These are phyloP conservation scores for Clarireedia homoeocarpa DNA, from an alignment of 2,329 filamentous ascomycete species.

Conservation along the genomic window DNA sequence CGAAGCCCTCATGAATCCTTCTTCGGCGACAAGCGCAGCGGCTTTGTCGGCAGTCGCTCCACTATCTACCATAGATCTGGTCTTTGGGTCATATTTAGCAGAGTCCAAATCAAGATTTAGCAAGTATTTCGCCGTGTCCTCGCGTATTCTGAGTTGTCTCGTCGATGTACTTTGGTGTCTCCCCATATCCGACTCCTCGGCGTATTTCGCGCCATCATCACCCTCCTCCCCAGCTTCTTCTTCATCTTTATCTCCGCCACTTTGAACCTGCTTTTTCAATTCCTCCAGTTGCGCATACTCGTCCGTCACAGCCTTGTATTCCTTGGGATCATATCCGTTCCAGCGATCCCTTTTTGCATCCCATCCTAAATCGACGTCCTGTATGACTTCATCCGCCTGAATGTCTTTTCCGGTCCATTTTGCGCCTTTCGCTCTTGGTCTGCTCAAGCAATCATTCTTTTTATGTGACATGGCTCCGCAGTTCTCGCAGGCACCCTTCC, in stretches of 20 bases:
- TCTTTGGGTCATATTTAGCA: constrained; percentile 96
- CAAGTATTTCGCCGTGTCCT: constrained; percentile 96
- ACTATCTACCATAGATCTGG: constrained; percentile 78
- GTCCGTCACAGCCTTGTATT: constrained; percentile 81
- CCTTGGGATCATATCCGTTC: constrained; percentile 91
- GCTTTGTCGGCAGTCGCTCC: constrained; percentile 75
- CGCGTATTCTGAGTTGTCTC: constrained; percentile 80
- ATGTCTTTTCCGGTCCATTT: constrained; percentile 92
- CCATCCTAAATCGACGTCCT: constrained; percentile 84
- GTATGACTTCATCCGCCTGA: constrained; percentile 79
- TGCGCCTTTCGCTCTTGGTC: constrained; percentile 82
- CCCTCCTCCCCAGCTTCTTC: constrained; percentile 45
- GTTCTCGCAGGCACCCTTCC: constrained; percentile 97
- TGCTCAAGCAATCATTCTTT: constrained; percentile 83
- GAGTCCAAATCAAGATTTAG: constrained; percentile 93
- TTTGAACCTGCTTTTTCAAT: constrained; percentile 47
- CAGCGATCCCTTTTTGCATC: constrained; percentile 96
- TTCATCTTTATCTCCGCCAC: constrained; percentile 38
- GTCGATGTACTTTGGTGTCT: constrained; percentile 87
- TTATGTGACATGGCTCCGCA: constrained; percentile 97
- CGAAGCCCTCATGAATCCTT: constrained; percentile 81
- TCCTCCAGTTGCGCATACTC: constrained; percentile 84
- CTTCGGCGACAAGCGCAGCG: constrained; percentile 78
- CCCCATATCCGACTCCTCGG: constrained; percentile 95
- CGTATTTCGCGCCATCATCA: constrained; percentile 63